These are phyloP conservation scores for Paraphaeosphaeria sporulosa DNA, from an alignment of 2,329 filamentous ascomycete species.

Conservation along the genomic window DNA sequence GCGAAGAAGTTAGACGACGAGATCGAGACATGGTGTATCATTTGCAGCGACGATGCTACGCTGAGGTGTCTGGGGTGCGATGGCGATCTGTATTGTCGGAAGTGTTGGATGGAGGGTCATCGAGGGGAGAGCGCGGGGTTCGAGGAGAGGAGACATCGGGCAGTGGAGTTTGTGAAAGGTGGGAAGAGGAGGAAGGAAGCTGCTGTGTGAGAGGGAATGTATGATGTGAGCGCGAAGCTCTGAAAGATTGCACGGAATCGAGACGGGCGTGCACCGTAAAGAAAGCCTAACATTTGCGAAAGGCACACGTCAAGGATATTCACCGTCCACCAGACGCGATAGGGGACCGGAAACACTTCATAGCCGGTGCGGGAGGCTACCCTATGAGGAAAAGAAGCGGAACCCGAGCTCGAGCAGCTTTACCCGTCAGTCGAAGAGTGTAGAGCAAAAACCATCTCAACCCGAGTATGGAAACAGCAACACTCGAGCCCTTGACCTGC, in stretches of 20 bases:
- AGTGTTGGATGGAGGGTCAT: conserved; percentile 86
- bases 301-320: too few species aligned
- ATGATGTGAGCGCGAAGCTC: not conserved
- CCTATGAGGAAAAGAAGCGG: not conserved
- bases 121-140: conserved; percentile 71
- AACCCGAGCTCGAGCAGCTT: not conserved
- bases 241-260: not conserved
- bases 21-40: conserved; percentile 78
- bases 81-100: conserved; percentile 74
- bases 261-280: not conserved
- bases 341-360: not conserved
- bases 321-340: too few species aligned
- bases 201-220: conserved; percentile 11
- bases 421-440: too few species aligned
- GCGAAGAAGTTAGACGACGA: conserved; percentile 71
- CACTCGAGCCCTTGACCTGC: not conserved
- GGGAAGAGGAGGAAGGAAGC: conserved; percentile 26
- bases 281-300: too few species aligned
- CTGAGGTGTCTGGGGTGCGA: conserved; percentile 76
- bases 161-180: conserved; percentile 61
- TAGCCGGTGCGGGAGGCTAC: not conserved
- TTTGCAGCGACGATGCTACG: conserved; percentile 80
- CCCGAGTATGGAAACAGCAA: not conserved
- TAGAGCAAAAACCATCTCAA: too few species aligned
- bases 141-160: conserved; percentile 74